Evolutionary conservation across 1,284 basidiomycete genomes (phyloP).

Genomic region (Austroboletus novae-zelandiae): DNA sequence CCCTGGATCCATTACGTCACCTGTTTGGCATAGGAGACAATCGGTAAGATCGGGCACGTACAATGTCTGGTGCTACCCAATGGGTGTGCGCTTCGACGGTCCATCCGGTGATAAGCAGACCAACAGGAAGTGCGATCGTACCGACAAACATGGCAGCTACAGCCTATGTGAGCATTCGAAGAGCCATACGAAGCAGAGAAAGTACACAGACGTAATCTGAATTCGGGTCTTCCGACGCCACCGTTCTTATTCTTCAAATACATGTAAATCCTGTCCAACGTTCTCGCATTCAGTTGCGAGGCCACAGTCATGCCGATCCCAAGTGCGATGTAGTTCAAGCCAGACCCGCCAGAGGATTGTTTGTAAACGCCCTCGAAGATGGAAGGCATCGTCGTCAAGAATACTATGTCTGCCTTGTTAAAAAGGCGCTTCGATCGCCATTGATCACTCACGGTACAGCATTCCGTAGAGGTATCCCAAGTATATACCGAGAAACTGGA

Average conservation of each 20-base stretch:
- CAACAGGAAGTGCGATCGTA: constrained; percentile 51
- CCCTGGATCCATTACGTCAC: constrained; percentile 38
- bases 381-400: constrained; percentile 62
- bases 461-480: constrained; percentile 52
- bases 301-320: constrained; percentile 43
- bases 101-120: constrained; percentile 69
- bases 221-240: constrained; percentile 49
- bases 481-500: constrained; percentile 45
- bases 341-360: constrained; percentile 54
- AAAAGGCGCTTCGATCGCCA: neutral
- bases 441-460: constrained; percentile 47
- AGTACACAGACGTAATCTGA: constrained; percentile 33
- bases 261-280: constrained; percentile 48
- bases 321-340: constrained; percentile 56
- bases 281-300: constrained; percentile 48
- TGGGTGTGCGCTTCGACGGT: constrained; percentile 49
- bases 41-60: constrained; percentile 29
- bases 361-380: constrained; percentile 57
- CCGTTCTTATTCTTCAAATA: constrained; percentile 41
- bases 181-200: neutral
- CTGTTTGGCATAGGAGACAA: neutral
- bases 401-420: constrained; percentile 35
- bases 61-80: constrained; percentile 70
- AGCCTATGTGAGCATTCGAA: constrained; percentile 1
- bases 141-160: constrained; percentile 62